phyloP scores from a whole-genome alignment of 2,329 filamentous ascomycete species.

The Penicillium sp. region DNA sequence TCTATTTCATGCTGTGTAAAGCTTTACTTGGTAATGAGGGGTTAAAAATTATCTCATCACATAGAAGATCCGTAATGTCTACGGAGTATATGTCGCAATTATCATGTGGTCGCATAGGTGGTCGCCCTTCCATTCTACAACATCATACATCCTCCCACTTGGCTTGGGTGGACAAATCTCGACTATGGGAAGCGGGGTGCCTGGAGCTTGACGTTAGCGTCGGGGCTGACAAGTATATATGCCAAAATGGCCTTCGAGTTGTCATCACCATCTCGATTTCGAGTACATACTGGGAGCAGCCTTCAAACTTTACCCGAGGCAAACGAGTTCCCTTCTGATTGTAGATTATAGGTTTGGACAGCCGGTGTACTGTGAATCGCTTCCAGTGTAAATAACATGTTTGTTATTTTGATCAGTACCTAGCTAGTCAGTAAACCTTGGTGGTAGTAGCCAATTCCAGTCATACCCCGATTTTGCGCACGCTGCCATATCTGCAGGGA shows the following conservation, averaged over 20 bases:
- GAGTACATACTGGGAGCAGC: background rate
- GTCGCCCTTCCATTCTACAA: no score
- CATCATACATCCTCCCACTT: no score
- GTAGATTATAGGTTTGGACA: background rate
- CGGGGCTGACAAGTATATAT: background rate
- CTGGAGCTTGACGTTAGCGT: background rate
- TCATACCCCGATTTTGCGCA: background rate
- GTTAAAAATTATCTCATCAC: background rate
- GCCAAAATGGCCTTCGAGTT: background rate
- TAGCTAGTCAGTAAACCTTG: no score
- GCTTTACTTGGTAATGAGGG: background rate
- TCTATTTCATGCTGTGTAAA: background rate
- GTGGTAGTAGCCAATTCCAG: no score
- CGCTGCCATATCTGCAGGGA: background rate
- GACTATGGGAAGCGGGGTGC: background rate
- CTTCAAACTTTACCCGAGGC: background rate
- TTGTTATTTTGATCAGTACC: no score
- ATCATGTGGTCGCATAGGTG: background rate
- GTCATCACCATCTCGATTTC: background rate
- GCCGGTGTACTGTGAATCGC: background rate
- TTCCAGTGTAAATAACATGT: no score
- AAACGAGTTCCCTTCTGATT: no score
- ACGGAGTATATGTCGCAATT: background rate
- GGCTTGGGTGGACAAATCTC: no score
- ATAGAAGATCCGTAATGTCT: background rate